Evolutionary conservation across 208 protist species (phyloP), one percentile per base, ranked within the genome.

Genomic region (Blastocrithidia nonstop): DNA sequence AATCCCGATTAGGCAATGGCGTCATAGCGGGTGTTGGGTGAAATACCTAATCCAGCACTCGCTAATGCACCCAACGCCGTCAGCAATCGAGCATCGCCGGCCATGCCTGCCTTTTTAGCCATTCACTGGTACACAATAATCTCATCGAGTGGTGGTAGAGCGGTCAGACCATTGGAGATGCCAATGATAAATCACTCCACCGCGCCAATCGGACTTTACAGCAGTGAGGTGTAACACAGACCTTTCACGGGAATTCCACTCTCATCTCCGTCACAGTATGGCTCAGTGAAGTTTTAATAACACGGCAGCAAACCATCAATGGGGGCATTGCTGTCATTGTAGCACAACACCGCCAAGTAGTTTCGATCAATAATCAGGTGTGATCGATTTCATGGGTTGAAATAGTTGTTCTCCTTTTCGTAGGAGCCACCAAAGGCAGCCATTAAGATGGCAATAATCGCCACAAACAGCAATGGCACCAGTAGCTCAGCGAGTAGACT

Each of bases 121-220:
- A 78, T 40, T 68, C 72, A 82, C 50, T 82, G 72, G n/a, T 71
- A 50, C 37, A 57, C 15, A 24, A 82, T 73, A 46, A 82, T 49
- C 13, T 37, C 47, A 45, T 82, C 67, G 40, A 82, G 63, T 27
- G 54, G 43, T n/a, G 59, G 67, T 6, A 70, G 16, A 6, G 56
- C 23, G 15, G 62, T 54, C 26, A 60, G 23, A 22, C 8, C 11
- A n/a, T 54, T 61, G 17, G 50, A 33, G 20, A 59, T 39, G 2
- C 33, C 31, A 41, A 39, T 31, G 6, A 66, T 23, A 42, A 61
- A 82, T 25, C 56, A 28, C 42, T 27, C n/a, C 43, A 74, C 40
- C 13, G 61, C 39, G 8, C 8, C 6, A 3, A 41, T 16, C 16
- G 35, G 19, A 13, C 1, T 38, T 13, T 0, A 7, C 37, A 53